Evolutionary conservation across 257 asterid genomes (phyloP).

Genomic region (Capsicum rhomboideum): DNA sequence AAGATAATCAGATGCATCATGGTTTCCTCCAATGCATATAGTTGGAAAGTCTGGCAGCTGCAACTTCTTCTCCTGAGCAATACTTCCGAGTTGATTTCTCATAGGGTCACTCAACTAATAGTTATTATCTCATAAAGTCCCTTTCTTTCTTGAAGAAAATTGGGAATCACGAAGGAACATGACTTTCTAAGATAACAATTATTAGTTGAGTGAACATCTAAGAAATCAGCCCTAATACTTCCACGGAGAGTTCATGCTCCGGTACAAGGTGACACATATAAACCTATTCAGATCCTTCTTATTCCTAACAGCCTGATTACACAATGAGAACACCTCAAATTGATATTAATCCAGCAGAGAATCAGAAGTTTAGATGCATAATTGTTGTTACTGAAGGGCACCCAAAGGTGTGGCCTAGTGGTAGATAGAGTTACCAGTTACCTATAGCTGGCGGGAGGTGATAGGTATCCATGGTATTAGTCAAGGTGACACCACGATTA

Average conservation of each 20-base stretch:
- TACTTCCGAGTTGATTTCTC: too few relatives aligned
- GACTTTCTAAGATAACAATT: too few relatives aligned
- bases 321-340: constrained; percentile 1
- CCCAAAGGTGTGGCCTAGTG: too few relatives aligned
- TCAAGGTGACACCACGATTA: too few relatives aligned
- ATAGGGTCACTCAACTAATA: too few relatives aligned
- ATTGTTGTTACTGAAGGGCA: neutral
- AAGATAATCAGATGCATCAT: constrained; percentile 84
- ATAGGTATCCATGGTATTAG: too few relatives aligned
- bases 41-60: constrained; percentile 48
- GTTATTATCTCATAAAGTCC: too few relatives aligned
- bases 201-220: too few relatives aligned
- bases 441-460: too few relatives aligned
- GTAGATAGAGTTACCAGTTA: too few relatives aligned
- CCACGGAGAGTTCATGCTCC: constrained; percentile 75
- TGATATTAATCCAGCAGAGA: neutral
- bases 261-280: constrained; percentile 59
- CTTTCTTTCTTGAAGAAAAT: too few relatives aligned
- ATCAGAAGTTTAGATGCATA: neutral
- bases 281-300: constrained; percentile 57
- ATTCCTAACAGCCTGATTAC: constrained; percentile 68
- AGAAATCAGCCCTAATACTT: constrained; percentile 32
- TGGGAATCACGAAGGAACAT: too few relatives aligned
- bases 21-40: constrained; percentile 83
- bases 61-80: constrained; percentile 76